These are phyloP conservation scores for Yamadazyma diddensiae DNA, from an alignment of 1,139 yeast species.

Conservation along the genomic window DNA sequence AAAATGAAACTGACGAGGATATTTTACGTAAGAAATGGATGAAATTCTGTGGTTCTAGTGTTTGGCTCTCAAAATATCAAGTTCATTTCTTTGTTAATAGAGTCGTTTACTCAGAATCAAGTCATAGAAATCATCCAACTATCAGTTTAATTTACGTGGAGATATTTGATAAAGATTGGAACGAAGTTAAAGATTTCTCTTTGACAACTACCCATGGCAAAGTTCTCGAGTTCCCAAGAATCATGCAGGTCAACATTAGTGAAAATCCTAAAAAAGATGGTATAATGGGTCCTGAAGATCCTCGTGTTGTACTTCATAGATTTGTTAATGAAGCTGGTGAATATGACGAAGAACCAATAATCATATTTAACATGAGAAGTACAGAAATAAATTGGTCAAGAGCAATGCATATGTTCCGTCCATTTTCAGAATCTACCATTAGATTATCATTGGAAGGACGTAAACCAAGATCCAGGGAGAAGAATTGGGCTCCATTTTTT, in stretches of 20 bases:
- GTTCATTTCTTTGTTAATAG: constrained; percentile 18
- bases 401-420: constrained; percentile 15
- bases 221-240: constrained; percentile 8
- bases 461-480: constrained; percentile 13
- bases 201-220: constrained; percentile 6
- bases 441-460: constrained; percentile 7
- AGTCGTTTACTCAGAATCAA: constrained; percentile 12
- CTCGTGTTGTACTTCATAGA: constrained; percentile 12
- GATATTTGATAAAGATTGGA: constrained; percentile 16
- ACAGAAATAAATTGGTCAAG: constrained; percentile 12
- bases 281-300: constrained; percentile 16
- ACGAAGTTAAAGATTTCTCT: constrained; percentile 11
- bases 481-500: constrained; percentile 16
- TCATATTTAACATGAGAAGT: constrained; percentile 14
- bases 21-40: constrained; percentile 14
- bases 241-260: constrained; percentile 8
- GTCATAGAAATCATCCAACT: constrained; percentile 13
- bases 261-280: constrained; percentile 9
- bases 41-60: constrained; percentile 17
- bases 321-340: constrained; percentile 8
- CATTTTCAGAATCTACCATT: constrained; percentile 9
- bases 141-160: constrained; percentile 16
- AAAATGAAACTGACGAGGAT: constrained; percentile 10
- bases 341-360: constrained; percentile 13
- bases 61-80: constrained; percentile 16